Evolutionary conservation across 345 rosid genomes (phyloP).

Genomic region (Noccaea bulbosa): DNA sequence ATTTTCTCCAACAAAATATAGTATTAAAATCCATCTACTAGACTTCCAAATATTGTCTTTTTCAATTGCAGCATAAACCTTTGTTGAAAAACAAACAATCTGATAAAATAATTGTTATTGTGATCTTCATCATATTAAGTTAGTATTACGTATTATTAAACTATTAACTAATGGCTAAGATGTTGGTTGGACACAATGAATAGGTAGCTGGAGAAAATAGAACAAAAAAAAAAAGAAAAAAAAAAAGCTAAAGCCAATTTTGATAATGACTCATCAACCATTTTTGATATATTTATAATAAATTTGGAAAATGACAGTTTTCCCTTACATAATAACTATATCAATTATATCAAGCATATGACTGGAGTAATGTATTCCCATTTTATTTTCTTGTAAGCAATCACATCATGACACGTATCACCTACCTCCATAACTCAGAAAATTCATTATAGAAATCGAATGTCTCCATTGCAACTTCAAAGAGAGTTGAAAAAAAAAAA

Average conservation of each 20-base stretch:
- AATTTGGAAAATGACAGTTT: slow-evolving; percentile 5
- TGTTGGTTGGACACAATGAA: slow-evolving; percentile 38
- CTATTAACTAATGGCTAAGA: slow-evolving; percentile 17
- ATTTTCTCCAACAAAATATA: neutral
- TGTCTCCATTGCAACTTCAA: slow-evolving; percentile 39
- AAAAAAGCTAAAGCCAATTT: slow-evolving; percentile 20
- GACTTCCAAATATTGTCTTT: slow-evolving; percentile 6
- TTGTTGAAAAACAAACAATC: slow-evolving; percentile 10
- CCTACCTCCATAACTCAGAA: slow-evolving; percentile 23
- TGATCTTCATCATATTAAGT: neutral
- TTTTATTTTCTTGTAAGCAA: neutral
- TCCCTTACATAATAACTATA: neutral
- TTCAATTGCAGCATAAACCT: slow-evolving; percentile 11
- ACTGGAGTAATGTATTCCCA: slow-evolving; percentile 28
- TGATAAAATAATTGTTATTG: neutral
- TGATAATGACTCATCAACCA: slow-evolving; percentile 36
- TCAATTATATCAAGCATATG: slow-evolving; percentile 13
- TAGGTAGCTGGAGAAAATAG: slow-evolving; percentile 27
- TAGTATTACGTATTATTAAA: neutral
- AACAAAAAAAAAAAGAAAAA: neutral
- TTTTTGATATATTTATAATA: slow-evolving; percentile 11
- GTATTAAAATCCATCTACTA: neutral
- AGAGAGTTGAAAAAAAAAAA: slow-evolving; percentile 28
- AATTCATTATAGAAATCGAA: slow-evolving; percentile 21
- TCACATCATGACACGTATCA: slow-evolving; percentile 27